phyloP scores from a whole-genome alignment of 345 rosid genomes.

The Combretum micranthum region DNA sequence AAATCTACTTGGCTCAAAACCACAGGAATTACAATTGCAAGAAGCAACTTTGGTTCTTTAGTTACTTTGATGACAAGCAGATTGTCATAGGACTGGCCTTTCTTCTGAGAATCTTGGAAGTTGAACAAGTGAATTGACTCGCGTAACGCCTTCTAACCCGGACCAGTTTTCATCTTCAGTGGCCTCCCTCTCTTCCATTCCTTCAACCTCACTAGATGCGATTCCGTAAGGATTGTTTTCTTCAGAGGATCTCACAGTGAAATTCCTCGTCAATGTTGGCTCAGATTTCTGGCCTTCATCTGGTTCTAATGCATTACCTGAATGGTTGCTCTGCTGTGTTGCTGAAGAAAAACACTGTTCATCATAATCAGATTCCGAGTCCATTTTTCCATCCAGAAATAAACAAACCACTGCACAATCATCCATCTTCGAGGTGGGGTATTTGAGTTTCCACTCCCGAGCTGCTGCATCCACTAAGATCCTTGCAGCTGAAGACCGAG shows the following conservation, averaged over 20 bases:
- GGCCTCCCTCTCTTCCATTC: slow-evolving; percentile 19
- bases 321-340: slow-evolving; percentile 61
- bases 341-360: slow-evolving; percentile 78
- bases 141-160: slow-evolving; percentile 89
- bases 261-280: slow-evolving; percentile 84
- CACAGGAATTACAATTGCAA: slow-evolving; percentile 11
- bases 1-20: slow-evolving; percentile 3
- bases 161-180: slow-evolving; percentile 85
- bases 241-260: slow-evolving; percentile 70
- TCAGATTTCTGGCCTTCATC: slow-evolving; percentile 79
- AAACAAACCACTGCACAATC: slow-evolving; percentile 98
- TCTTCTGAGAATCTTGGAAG: slow-evolving; percentile 93
- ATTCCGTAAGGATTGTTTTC: slow-evolving; percentile 39
- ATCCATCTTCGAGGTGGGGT: slow-evolving; percentile 99
- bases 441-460: slow-evolving; percentile 90
- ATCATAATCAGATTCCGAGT: slow-evolving; percentile 71
- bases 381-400: slow-evolving; percentile 95
- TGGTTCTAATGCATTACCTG: slow-evolving; percentile 60
- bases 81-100: slow-evolving; percentile 33
- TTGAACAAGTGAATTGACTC: slow-evolving; percentile 96
- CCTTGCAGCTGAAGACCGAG: slow-evolving; percentile 80
- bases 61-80: neutral
- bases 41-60: slow-evolving; percentile 13
- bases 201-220: slow-evolving; percentile 23
- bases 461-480: slow-evolving; percentile 81